phyloP scores from a whole-genome alignment of 192 early-diverging fungal genomes.

The Chytriomyces confervae region DNA sequence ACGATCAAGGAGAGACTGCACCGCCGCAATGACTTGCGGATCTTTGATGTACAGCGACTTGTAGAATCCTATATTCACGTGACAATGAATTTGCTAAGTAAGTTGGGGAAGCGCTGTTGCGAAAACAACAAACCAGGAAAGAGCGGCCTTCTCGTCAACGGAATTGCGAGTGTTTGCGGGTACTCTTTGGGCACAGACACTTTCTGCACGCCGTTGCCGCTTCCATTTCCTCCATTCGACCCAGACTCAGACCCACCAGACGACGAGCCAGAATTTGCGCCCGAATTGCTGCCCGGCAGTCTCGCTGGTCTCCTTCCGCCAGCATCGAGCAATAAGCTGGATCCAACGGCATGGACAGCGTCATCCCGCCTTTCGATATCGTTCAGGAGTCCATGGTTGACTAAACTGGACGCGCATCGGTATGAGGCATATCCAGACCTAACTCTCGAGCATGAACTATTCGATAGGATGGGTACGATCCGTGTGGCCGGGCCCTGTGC shows the following conservation, averaged over 20 bases:
- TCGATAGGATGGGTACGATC: too few relatives aligned
- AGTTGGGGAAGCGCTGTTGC: neutral
- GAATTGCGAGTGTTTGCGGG: conserved; percentile 91
- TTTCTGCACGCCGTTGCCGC: conserved; percentile 23
- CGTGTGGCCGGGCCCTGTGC: too few relatives aligned
- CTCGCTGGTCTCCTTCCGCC: too few relatives aligned
- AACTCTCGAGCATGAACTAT: too few relatives aligned
- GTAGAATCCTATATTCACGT: conserved; percentile 76
- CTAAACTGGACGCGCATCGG: too few relatives aligned
- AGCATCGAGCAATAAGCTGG: too few relatives aligned
- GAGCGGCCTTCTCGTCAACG: conserved; percentile 88
- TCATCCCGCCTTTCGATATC: too few relatives aligned
- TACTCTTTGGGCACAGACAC: conserved; percentile 83
- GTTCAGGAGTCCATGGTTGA: too few relatives aligned
- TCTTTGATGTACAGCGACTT: conserved; percentile 98
- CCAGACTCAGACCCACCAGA: neutral
- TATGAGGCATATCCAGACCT: too few relatives aligned
- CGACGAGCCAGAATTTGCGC: too few relatives aligned
- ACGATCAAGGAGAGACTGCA: conserved; percentile 88
- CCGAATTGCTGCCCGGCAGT: too few relatives aligned
- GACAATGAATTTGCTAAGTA: neutral
- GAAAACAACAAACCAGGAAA: conserved; percentile 68
- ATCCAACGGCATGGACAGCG: too few relatives aligned
- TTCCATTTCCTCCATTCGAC: neutral
- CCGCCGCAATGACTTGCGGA: conserved; percentile 87